phyloP scores from a whole-genome alignment of 371 early-diverging fungal species.

The Rhizopus stolonifer region DNA sequence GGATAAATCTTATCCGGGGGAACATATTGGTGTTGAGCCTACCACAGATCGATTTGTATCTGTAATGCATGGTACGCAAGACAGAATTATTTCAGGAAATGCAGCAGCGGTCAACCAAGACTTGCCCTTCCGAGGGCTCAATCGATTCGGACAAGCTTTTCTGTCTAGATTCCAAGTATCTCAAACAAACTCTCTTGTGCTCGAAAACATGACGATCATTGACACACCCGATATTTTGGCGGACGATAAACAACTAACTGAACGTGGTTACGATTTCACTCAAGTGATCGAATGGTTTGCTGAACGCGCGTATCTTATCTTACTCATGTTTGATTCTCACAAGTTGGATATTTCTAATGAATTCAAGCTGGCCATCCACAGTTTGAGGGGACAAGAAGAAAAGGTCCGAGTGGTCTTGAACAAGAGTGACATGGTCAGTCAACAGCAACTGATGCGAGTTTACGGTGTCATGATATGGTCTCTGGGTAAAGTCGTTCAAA shows the following conservation, averaged over 20 bases:
- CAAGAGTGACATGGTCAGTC: constrained; percentile 84
- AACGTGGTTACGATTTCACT: constrained; percentile 83
- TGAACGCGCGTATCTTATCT: constrained; percentile 82
- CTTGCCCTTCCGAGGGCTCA: constrained; percentile 74
- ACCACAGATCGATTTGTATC: constrained; percentile 87
- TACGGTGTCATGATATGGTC: constrained; percentile 96
- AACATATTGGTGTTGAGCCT: constrained; percentile 89
- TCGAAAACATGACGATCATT: constrained; percentile 81
- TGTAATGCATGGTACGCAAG: constrained; percentile 75
- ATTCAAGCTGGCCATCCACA: constrained; percentile 80
- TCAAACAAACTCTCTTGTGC: constrained; percentile 68
- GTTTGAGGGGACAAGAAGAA: constrained; percentile 81
- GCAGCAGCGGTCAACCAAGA: constrained; percentile 86
- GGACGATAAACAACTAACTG: constrained; percentile 80
- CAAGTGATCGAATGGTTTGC: constrained; percentile 88
- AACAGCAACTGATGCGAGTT: constrained; percentile 88
- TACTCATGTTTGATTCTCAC: constrained; percentile 85
- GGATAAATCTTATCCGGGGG: constrained; percentile 83
- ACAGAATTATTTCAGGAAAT: constrained; percentile 79
- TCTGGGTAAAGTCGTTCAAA: constrained; percentile 83
- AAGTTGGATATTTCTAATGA: constrained; percentile 91
- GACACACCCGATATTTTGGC: constrained; percentile 90
- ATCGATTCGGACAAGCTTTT: constrained; percentile 79
- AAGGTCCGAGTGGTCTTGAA: constrained; percentile 85
- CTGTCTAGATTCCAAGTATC: constrained; percentile 76